These are phyloP conservation scores for Ophiocordyceps camponoti-leonardi DNA, from an alignment of 2,329 filamentous ascomycete species.

Conservation along the genomic window DNA sequence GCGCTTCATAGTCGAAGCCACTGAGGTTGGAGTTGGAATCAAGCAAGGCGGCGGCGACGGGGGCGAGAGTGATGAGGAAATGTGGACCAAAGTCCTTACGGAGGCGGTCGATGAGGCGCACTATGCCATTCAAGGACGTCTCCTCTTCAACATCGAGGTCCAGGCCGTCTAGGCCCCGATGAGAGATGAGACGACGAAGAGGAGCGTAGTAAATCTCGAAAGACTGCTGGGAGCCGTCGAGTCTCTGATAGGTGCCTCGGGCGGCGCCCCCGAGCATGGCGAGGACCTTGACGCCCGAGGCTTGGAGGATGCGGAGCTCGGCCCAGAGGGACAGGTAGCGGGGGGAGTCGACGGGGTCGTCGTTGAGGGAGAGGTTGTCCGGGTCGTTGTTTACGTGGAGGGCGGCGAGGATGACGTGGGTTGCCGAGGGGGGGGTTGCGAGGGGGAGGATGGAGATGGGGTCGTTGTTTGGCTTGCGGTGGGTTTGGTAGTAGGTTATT, in stretches of 20 bases:
- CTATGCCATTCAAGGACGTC: constrained; percentile 49
- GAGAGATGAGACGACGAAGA: constrained; percentile 45
- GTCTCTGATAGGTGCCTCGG: constrained; percentile 46
- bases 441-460: constrained; percentile 37
- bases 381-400: constrained; percentile 63
- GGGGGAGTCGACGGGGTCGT: constrained; percentile 51
- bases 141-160: constrained; percentile 70
- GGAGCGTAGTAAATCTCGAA: constrained; percentile 64
- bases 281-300: constrained; percentile 59
- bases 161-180: constrained; percentile 46
- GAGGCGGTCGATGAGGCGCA: constrained; percentile 49
- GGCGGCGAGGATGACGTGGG: constrained; percentile 75
- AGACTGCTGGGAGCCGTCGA: constrained; percentile 33
- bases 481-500: constrained; percentile 37
- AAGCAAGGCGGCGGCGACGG: constrained; percentile 58
- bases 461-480: constrained; percentile 19
- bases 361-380: constrained; percentile 58
- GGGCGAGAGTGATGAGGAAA: constrained; percentile 69
- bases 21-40: constrained; percentile 43
- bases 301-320: constrained; percentile 57
- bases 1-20: constrained; percentile 62
- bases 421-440: constrained; percentile 34
- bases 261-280: constrained; percentile 82
- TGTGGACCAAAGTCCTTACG: constrained; percentile 48
- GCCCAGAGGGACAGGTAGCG: constrained; percentile 61